Percentiles rank a stretch among this genome's conserved stretches.
These are phyloP conservation scores for Claviceps cyperi DNA, from an alignment of 2,329 filamentous ascomycete genomes.

Conservation along the genomic window DNA sequence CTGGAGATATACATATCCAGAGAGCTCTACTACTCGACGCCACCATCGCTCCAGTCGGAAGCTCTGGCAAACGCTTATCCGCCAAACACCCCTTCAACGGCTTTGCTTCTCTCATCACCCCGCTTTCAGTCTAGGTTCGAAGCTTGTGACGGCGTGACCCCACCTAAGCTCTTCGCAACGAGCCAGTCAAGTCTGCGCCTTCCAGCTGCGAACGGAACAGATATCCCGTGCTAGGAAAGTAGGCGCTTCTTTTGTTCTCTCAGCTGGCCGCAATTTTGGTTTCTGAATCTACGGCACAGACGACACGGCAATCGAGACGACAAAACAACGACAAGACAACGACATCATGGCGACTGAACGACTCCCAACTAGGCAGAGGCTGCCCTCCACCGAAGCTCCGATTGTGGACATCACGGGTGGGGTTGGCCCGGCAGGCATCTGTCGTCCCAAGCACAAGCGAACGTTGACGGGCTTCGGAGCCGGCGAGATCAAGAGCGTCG, in stretches of 20 bases:
- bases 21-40: too few species aligned
- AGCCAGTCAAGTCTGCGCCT: not conserved
- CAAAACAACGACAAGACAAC: not conserved
- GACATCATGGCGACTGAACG: conserved; percentile 20
- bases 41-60: not conserved
- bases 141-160: not conserved
- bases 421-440: conserved; percentile 71
- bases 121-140: not conserved
- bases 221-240: not conserved
- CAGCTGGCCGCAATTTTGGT: too few species aligned
- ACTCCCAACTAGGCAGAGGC: conserved; percentile 54
- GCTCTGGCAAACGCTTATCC: not conserved
- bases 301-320: not conserved
- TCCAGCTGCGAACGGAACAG: not conserved
- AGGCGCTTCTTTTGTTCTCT: not conserved
- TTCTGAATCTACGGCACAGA: too few species aligned
- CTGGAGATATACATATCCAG: too few species aligned
- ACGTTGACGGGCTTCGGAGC: conserved; percentile 92
- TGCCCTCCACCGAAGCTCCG: conserved; percentile 67
- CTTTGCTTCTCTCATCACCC: not conserved
- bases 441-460: conserved; percentile 86
- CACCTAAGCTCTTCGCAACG: not conserved
- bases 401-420: conserved; percentile 77
- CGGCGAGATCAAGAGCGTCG: conserved; percentile 82
- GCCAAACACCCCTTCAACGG: not conserved